phyloP scores from a whole-genome alignment of 768 basidiomycete genomes.

The Epithele typhae region DNA sequence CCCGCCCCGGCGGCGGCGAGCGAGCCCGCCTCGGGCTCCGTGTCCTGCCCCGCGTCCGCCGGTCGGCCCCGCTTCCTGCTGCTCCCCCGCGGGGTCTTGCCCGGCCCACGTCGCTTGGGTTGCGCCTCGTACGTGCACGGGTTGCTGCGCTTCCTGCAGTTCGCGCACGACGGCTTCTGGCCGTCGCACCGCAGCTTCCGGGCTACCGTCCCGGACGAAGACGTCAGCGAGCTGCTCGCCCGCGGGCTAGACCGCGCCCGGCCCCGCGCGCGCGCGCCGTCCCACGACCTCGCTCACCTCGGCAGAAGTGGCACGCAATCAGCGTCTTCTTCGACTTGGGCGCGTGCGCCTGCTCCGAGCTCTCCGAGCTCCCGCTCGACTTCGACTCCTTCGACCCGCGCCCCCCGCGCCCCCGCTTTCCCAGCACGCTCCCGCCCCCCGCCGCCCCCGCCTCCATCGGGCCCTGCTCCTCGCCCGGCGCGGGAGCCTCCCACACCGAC shows the following conservation, averaged over 20 bases:
- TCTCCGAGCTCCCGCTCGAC: constrained; percentile 13
- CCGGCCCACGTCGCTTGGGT: constrained; percentile 63
- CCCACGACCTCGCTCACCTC: constrained; percentile 42
- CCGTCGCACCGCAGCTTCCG: constrained; percentile 78
- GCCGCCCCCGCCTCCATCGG: neutral
- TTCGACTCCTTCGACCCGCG: neutral
- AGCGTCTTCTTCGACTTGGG: constrained; percentile 41
- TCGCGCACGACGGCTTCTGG: constrained; percentile 53
- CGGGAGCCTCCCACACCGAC: neutral
- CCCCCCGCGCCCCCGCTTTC: constrained; percentile 7
- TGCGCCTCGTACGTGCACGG: constrained; percentile 51
- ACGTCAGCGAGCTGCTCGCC: constrained; percentile 1
- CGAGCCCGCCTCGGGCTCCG: too few species aligned
- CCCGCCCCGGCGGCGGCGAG: constrained; percentile 1
- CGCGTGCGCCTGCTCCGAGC: constrained; percentile 14
- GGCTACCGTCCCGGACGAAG: constrained; percentile 34
- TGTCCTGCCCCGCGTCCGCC: neutral
- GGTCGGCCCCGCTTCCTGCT: constrained; percentile 2
- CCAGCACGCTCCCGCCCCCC: neutral
- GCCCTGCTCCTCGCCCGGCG: neutral
- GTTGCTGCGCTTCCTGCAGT: constrained; percentile 52
- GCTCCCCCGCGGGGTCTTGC: constrained; percentile 62
- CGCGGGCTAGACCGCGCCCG: neutral
- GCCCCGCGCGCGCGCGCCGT: too few species aligned
- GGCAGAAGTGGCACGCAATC: constrained; percentile 76